phyloP scores from a whole-genome alignment of 495 filamentous ascomycete genomes.

The Beverwykella pulmonaria region DNA sequence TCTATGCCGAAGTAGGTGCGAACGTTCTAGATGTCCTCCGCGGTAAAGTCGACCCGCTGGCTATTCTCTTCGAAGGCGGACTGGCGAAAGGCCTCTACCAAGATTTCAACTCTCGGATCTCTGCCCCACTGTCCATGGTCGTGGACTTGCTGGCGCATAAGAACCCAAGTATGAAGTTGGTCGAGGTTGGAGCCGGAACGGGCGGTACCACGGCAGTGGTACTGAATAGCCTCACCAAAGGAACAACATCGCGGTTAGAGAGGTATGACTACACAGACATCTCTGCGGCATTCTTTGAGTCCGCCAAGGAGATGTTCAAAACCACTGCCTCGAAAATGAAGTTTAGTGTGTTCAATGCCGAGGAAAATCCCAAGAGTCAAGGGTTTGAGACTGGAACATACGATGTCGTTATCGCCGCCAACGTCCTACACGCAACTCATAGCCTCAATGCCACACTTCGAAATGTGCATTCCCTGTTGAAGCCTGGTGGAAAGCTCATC shows the following conservation, averaged over 20 bases:
- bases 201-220: constrained; percentile 4
- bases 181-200: constrained; percentile 12
- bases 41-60: constrained; percentile 2
- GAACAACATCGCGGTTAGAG: not conserved
- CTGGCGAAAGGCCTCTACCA: constrained; percentile 3
- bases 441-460: constrained; percentile 9
- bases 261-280: constrained; percentile 19
- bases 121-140: not conserved
- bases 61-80: constrained; percentile 4
- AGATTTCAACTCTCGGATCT: not conserved
- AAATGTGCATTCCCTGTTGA: constrained; percentile 15
- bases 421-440: constrained; percentile 25
- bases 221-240: not conserved
- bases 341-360: constrained; percentile 5
- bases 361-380: constrained; percentile 18
- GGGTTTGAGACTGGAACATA: constrained; percentile 14
- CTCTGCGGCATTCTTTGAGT: constrained; percentile 9
- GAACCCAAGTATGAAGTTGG: constrained; percentile 16
- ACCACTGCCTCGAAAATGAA: constrained; percentile 45
- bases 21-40: constrained; percentile 3
- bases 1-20: constrained; percentile 5
- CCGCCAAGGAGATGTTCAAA: not conserved
- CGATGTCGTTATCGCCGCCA: constrained; percentile 18
- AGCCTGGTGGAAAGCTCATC: constrained; percentile 20
- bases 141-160: constrained; percentile 4